Evolutionary conservation across 2,329 filamentous ascomycete species (phyloP), one percentile per base, ranked within the genome.

Genomic region (Aureobasidium melanogenum): DNA sequence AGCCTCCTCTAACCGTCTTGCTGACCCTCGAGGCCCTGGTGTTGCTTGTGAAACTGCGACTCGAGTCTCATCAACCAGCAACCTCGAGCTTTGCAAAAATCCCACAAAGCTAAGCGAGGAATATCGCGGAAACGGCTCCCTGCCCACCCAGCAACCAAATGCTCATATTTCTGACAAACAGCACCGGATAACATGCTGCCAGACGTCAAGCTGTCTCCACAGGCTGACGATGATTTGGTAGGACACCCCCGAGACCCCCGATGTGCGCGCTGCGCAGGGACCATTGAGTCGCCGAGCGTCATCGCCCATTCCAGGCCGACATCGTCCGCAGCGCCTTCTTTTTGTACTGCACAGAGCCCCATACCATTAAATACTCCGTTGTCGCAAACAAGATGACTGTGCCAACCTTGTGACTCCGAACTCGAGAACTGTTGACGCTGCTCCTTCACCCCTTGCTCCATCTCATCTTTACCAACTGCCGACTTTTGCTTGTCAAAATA

Each of bases 101-200:
- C 54, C 54, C 54, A 57, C 54, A 57, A 56, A 57, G 54, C 54
- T 57, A 57, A 57, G 54, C 54, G 54, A 57, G 41, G 46, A 56
- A 17, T 38, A 57, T 36, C 54, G 39, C 30, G 17, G 19, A 57
- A 57, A 57, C 54, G 39, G 30, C 19, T 8, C 41, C 54, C 9
- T 36, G 38, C 28, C 54, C 34, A 47, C 52, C 39, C 38, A 56
- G 39, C 52, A 56, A 44, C 39, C 52, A 56, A 15, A 32, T 46
- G 28, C 28, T 46, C 50, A 46, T 47, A 38, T 19, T 36, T 36
- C 54, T 57, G 54, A 57, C 54, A 47, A 43, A 57, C 54, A 14
- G 30, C 39, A 28, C 30, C 26, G 41, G 28, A 57, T 57, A 46
- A 47, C 54, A 54, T 46, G n/a, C 34, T 57, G 54, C n/a, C 22